Conservation (phyloP, 2,329 filamentous ascomycete genomes). For the Phyllachora maydis region DNA sequence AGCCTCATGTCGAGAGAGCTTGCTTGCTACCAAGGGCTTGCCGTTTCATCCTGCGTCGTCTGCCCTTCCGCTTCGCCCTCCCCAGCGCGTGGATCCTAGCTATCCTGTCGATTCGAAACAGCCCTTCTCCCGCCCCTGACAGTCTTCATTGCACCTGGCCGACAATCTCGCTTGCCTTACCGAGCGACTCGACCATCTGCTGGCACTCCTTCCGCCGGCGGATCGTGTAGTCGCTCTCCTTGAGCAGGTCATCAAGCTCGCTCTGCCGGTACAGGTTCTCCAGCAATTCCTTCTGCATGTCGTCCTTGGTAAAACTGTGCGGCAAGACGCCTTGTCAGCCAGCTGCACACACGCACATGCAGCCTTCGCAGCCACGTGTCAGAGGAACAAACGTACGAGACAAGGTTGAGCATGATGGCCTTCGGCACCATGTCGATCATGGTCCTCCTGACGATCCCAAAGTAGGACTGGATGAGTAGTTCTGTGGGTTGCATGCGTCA, state of each 20-base stretch:
- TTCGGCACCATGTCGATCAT: slow-evolving; percentile 99
- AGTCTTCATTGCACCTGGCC: slow-evolving; percentile 49
- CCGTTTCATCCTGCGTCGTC: no score
- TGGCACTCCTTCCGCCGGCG: slow-evolving; percentile 93
- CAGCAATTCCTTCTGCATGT: slow-evolving; percentile 93
- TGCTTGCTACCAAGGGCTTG: no score
- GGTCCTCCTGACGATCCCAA: slow-evolving; percentile 91
- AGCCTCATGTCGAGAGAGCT: no score
- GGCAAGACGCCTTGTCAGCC: no score
- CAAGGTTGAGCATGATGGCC: slow-evolving; percentile 93
- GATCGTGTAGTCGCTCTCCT: slow-evolving; percentile 95
- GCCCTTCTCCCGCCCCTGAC: no score
- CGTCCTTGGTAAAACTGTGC: slow-evolving; percentile 77
- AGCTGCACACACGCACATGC: no score
- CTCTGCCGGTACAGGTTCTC: slow-evolving; percentile 93
- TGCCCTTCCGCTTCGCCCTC: no score
- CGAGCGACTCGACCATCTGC: slow-evolving; percentile 93
- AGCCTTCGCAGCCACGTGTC: no score
- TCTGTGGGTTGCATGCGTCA: no score
- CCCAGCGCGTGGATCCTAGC: no score
- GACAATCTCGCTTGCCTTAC: slow-evolving; percentile 87
- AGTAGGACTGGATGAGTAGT: slow-evolving; percentile 90
- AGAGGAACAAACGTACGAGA: slow-evolving; percentile 47
- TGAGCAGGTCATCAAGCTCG: slow-evolving; percentile 81
- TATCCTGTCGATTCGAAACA: no score